Percentiles rank a stretch among this genome's conserved stretches.
phyloP scores from a whole-genome alignment of 805 yeast genomes.

The Sugiyamaella valdiviana region DNA sequence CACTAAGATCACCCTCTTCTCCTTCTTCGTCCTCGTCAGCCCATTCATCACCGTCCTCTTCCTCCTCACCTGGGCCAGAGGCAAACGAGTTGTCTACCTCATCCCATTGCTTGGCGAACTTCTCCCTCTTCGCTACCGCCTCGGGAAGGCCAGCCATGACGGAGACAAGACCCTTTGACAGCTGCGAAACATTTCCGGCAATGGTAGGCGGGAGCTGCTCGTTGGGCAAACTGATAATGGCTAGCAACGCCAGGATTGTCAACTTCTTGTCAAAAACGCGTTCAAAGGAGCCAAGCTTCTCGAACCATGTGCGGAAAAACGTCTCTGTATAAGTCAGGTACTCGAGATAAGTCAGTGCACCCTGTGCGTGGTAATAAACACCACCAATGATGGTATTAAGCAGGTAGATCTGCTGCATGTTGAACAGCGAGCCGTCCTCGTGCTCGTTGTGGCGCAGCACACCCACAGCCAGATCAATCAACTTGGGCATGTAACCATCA shows the following conservation, averaged over 20 bases:
- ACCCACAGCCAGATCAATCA: conserved; percentile 42
- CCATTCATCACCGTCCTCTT: conserved; percentile 24
- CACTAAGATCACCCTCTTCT: conserved; percentile 25
- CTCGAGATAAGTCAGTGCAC: conserved; percentile 47
- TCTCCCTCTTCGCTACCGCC: conserved; percentile 62
- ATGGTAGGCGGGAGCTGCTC: conserved; percentile 30
- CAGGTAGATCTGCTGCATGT: conserved; percentile 42
- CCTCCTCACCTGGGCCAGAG: conserved; percentile 33
- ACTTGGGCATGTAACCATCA: conserved; percentile 39
- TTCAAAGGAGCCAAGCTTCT: conserved; percentile 45
- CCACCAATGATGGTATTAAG: conserved; percentile 60
- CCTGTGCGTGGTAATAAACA: conserved; percentile 52
- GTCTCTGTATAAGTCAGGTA: conserved; percentile 39
- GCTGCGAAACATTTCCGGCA: conserved; percentile 36
- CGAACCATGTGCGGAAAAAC: conserved; percentile 65
- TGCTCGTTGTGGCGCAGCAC: conserved; percentile 31
- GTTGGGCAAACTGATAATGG: conserved; percentile 37
- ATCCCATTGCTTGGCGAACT: conserved; percentile 51
- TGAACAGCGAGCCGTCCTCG: conserved; percentile 31
- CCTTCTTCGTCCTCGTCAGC: conserved; percentile 26
- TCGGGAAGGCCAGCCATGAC: conserved; percentile 59
- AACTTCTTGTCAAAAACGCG: conserved; percentile 80
- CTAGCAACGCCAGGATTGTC: conserved; percentile 59
- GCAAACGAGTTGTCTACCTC: conserved; percentile 24
- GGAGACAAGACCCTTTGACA: conserved; percentile 47